Evolutionary conservation across 805 yeast genomes (phyloP).

Genomic region (Scheffersomyces coipomensis): DNA sequence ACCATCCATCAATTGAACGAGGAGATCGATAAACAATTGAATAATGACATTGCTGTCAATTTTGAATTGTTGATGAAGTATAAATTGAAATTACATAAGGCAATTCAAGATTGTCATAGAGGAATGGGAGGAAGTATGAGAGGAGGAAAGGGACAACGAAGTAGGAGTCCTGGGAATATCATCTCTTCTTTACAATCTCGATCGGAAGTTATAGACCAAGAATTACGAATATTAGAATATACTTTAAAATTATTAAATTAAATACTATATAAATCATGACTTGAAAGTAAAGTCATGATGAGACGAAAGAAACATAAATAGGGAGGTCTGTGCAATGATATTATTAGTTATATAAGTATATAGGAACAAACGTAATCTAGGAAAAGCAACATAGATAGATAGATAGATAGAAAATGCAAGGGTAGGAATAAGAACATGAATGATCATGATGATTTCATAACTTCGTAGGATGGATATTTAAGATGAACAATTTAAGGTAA

Average conservation of each 20-base stretch:
- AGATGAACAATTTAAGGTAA: slow-evolving; percentile 17
- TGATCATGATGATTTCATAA: not conserved
- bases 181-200: slow-evolving; percentile 24
- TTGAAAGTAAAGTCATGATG: too few relatives aligned
- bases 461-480: not conserved
- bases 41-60: slow-evolving; percentile 27
- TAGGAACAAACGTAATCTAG: too few relatives aligned
- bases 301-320: too few relatives aligned
- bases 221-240: slow-evolving; percentile 66
- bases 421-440: too few relatives aligned
- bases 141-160: too few relatives aligned
- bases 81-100: slow-evolving; percentile 20
- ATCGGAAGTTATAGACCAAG: slow-evolving; percentile 71
- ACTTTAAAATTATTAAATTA: slow-evolving; percentile 30
- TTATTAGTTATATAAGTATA: too few relatives aligned
- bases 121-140: too few relatives aligned
- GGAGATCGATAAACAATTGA: slow-evolving; percentile 36
- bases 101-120: slow-evolving; percentile 13
- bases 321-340: too few relatives aligned
- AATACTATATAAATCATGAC: not conserved
- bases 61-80: slow-evolving; percentile 23
- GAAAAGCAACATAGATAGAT: too few relatives aligned
- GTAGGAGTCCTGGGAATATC: not conserved
- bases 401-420: not conserved
- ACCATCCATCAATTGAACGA: slow-evolving; percentile 39